Conservation (phyloP, 2,329 filamentous ascomycete genomes). For the Curvularia sp. region DNA sequence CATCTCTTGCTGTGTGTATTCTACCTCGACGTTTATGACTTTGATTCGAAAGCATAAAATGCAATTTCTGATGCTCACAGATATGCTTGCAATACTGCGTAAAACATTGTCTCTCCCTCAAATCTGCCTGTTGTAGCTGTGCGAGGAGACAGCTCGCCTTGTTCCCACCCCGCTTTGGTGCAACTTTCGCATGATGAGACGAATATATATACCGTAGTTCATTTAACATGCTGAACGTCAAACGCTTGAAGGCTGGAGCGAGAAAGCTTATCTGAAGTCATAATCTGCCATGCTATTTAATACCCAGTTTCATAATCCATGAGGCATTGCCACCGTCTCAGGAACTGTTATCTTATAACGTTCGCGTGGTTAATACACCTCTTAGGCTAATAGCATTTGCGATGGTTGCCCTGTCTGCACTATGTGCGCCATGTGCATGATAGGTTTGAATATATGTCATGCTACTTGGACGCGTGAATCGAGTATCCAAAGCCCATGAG, state of each 20-base stretch:
- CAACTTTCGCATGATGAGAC: too few species aligned
- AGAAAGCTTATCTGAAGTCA: not conserved
- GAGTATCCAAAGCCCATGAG: not conserved
- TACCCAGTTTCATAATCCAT: not conserved
- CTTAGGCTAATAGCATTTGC: too few species aligned
- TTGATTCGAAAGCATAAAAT: not conserved
- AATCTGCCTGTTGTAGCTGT: not conserved
- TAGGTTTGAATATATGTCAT: too few species aligned
- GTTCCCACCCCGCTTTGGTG: too few species aligned
- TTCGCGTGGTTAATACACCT: not conserved
- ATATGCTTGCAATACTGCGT: not conserved
- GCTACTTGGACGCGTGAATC: too few species aligned
- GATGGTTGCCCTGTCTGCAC: too few species aligned
- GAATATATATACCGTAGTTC: too few species aligned
- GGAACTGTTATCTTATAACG: not conserved
- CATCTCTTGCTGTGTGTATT: not conserved
- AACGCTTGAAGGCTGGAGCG: not conserved
- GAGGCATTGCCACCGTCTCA: not conserved
- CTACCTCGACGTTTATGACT: not conserved
- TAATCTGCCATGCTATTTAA: not conserved
- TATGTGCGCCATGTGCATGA: too few species aligned
- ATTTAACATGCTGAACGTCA: too few species aligned
- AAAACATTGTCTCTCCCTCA: not conserved
- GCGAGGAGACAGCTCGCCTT: not conserved
- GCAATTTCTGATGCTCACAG: not conserved